Evolutionary conservation across 768 basidiomycete genomes (phyloP), one percentile per base, ranked within the genome.

Genomic region (Sarcodon sp.): DNA sequence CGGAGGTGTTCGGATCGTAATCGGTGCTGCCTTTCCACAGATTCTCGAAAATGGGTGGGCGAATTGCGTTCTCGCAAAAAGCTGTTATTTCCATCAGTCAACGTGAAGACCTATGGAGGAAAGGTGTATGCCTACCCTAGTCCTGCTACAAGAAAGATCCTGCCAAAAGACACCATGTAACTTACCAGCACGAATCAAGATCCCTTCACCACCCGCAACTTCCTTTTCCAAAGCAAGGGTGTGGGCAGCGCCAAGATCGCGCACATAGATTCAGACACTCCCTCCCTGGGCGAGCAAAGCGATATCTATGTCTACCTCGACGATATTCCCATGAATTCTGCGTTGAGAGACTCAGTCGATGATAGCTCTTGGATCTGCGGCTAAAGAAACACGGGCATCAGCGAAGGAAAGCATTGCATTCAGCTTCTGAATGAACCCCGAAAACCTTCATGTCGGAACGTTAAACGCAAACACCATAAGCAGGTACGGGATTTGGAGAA

Each of bases 181-280:
- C 39, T 41, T 13, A 13, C 39, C 39, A 3, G 59, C 62, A n/a
- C 60, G 61, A 37, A 76, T 52, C 55, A 84, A 68, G 55, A 83
- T 71, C 33, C 83, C 65, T 48, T 83, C 67, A 1, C 75, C 76
- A 3, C 70, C 72, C 0, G 79, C 80, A 2, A 65, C 69, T 31
- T 70, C 64, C 45, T 67, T 71, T 46, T 69, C 67, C 16, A 87
- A 59, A 4, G 77, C 76, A 5, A 64, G 58, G 0, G 69, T 66
- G 54, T 83, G 80, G 0, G 73, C 77, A 12, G 63, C 59, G 0
- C 73, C 79, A 33, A 77, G 56, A 56, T 80, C 78, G 6, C 77
- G 69, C 4, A 79, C 77, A 45, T 80, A 74, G 31, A 74, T 50
- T 7, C 51, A 49, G 10, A 7, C 38, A 21, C 34, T 44, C 33